A percentile compares a stretch with the other conserved stretches of the same genome.
Conservation (phyloP, 495 filamentous ascomycete species). For the Xylaria nigripes region DNA sequence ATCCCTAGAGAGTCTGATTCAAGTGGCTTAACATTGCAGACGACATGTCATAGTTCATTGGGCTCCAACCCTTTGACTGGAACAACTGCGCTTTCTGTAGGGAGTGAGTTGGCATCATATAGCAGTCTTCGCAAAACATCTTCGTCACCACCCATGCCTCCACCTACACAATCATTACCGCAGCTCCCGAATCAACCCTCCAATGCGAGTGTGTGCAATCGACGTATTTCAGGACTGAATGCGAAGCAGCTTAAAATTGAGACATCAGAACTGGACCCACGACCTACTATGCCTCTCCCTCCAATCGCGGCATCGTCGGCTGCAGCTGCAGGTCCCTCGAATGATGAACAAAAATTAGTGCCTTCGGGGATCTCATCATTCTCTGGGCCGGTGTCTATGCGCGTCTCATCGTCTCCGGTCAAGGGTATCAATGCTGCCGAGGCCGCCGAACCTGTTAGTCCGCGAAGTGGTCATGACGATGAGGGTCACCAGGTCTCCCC, state of each 20-base stretch:
- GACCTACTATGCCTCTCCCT: constrained; percentile 26
- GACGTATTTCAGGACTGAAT: constrained; percentile 73
- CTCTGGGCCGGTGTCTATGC: constrained; percentile 25
- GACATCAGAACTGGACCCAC: constrained; percentile 48
- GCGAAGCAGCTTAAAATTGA: constrained; percentile 84
- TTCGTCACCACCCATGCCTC: constrained; percentile 33
- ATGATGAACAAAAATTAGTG: constrained; percentile 40
- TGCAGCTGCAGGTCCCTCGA: constrained; percentile 38
- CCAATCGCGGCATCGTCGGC: constrained; percentile 31
- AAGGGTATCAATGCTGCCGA: constrained; percentile 22
- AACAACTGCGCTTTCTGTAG: constrained; percentile 64
- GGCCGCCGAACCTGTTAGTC: constrained; percentile 23
- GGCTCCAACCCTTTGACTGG: constrained; percentile 70
- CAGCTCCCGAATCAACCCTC: constrained; percentile 30
- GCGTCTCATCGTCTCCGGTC: constrained; percentile 27
- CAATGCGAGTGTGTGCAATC: constrained; percentile 57
- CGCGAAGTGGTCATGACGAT: constrained; percentile 22
- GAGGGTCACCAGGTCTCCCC: constrained; percentile 32
- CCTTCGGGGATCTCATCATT: constrained; percentile 33
- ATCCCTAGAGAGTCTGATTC: constrained; percentile 85
- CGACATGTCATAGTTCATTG: constrained; percentile 83
- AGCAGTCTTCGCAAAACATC: constrained; percentile 22
- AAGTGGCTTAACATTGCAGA: constrained; percentile 72
- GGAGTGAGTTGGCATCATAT: constrained; percentile 54
- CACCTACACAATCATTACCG: constrained; percentile 34